phyloP scores from a whole-genome alignment of 2,329 filamentous ascomycete genomes.

The Akanthomyces lecanii region DNA sequence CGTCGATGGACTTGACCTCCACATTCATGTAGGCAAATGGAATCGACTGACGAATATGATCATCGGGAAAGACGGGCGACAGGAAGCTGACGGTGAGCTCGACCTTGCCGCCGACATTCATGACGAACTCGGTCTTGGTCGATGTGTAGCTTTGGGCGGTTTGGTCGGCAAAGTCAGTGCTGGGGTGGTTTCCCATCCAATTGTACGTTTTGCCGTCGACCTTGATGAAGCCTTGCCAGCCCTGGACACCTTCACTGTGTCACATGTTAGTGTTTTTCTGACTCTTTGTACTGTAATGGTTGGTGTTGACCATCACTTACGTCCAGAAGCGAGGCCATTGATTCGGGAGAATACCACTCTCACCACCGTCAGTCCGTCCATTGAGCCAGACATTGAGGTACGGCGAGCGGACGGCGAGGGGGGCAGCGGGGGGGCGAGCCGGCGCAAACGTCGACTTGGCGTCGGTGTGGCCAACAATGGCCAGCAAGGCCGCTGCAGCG shows the following conservation, averaged over 20 bases:
- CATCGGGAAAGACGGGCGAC: conserved; percentile 63
- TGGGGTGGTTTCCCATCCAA: conserved; percentile 61
- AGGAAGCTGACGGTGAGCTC: conserved; percentile 66
- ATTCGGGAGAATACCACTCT: conserved; percentile 64
- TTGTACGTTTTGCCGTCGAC: conserved; percentile 62
- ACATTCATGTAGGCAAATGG: conserved; percentile 68
- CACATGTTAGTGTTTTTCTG: neutral
- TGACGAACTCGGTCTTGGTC: conserved; percentile 65
- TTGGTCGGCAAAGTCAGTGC: conserved; percentile 52
- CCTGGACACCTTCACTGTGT: conserved; percentile 47
- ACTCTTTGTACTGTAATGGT: neutral
- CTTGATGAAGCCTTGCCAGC: conserved; percentile 65
- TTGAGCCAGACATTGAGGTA: conserved; percentile 69
- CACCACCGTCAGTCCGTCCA: conserved; percentile 56
- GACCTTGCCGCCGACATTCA: conserved; percentile 58
- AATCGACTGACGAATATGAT: conserved; percentile 63
- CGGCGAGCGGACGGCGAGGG: conserved; percentile 69
- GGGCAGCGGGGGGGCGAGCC: conserved; percentile 62
- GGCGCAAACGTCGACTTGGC: conserved; percentile 56
- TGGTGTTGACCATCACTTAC: conserved; percentile 39
- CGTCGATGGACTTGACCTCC: conserved; percentile 59
- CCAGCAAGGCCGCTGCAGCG: conserved; percentile 26
- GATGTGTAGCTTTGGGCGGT: conserved; percentile 65
- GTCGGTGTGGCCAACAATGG: conserved; percentile 26
- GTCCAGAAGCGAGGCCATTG: conserved; percentile 67